A percentile compares a stretch with the other conserved stretches of the same genome.
Conservation (phyloP, 2,329 filamentous ascomycete species). For the Stemphylium beticola region DNA sequence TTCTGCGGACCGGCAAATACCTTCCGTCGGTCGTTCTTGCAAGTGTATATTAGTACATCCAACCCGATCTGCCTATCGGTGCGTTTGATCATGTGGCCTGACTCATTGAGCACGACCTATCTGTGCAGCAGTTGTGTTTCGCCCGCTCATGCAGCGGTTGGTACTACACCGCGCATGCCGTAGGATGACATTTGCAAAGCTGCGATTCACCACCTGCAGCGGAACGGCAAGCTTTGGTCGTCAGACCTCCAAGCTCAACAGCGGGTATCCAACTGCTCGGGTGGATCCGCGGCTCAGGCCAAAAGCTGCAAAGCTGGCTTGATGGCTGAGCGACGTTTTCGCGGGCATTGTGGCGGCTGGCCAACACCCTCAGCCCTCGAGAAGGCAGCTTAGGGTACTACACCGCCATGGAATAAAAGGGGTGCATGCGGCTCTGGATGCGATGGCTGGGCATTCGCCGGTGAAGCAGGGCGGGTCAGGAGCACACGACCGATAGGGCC, state of each 20-base stretch:
- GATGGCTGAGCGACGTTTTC: background rate
- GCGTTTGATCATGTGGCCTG: constrained; percentile 1
- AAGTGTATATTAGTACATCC: background rate
- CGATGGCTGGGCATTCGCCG: constrained; percentile 7
- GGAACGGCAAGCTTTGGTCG: constrained; percentile 30
- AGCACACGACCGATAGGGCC: constrained; percentile 14
- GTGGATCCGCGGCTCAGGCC: background rate
- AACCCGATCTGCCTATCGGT: background rate
- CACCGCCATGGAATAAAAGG: constrained; percentile 14
- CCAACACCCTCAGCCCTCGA: background rate
- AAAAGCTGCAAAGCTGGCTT: background rate
- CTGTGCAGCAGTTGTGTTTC: constrained; percentile 12
- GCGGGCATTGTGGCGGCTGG: background rate
- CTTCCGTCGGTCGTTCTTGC: background rate
- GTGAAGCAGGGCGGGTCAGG: constrained; percentile 11
- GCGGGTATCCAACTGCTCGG: constrained; percentile 10
- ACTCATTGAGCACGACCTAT: constrained; percentile 1
- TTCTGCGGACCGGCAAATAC: background rate
- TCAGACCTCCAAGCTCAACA: constrained; percentile 12
- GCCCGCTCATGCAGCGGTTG: background rate
- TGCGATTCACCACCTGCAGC: constrained; percentile 9
- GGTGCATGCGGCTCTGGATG: constrained; percentile 5
- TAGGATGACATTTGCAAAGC: constrained; percentile 19
- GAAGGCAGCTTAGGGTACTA: background rate
- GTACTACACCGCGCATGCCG: constrained; percentile 11